Evolutionary conservation across 2,329 filamentous ascomycete species (phyloP).

Genomic region (Scedosporium boydii): DNA sequence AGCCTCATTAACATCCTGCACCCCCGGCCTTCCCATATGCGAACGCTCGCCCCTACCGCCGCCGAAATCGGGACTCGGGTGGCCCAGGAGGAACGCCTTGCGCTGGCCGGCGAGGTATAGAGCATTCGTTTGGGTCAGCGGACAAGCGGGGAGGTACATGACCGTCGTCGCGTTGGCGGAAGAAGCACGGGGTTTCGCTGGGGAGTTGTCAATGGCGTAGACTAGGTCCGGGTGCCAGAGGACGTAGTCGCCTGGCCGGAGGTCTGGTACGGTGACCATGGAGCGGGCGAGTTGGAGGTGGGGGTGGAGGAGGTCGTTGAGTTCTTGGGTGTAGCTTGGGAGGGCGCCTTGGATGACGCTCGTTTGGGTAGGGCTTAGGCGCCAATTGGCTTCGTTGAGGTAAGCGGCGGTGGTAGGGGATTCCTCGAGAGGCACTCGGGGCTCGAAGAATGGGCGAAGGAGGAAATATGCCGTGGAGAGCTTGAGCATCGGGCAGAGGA

Average conservation of each 20-base stretch:
- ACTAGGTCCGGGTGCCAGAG: conserved; percentile 50
- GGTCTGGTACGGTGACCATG: conserved; percentile 63
- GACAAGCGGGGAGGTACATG: conserved; percentile 30
- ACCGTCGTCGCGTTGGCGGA: conserved; percentile 15
- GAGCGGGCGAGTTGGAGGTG: conserved; percentile 59
- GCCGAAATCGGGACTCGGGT: conserved; percentile 29
- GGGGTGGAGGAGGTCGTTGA: conserved; percentile 57
- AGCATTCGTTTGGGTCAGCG: conserved; percentile 31
- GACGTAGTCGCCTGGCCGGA: conserved; percentile 64
- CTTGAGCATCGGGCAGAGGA: conserved; percentile 61
- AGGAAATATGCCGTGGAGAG: conserved; percentile 67
- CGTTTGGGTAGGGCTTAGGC: conserved; percentile 22
- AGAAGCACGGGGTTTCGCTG: neutral
- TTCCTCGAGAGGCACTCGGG: conserved; percentile 18
- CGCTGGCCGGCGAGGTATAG: conserved; percentile 31
- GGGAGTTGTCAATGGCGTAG: conserved; percentile 36
- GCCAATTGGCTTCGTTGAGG: conserved; percentile 2
- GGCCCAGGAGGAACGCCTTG: conserved; percentile 30
- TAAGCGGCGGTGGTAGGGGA: neutral
- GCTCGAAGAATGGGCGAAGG: conserved; percentile 62
- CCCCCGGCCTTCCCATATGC: conserved; percentile 24
- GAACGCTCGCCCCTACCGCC: conserved; percentile 23
- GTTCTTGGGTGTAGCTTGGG: conserved; percentile 62
- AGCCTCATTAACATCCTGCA: conserved; percentile 26
- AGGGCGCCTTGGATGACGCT: conserved; percentile 58